Conservation (phyloP, 352 stramenopile genomes). For the Globisporangium abappressorium region DNA sequence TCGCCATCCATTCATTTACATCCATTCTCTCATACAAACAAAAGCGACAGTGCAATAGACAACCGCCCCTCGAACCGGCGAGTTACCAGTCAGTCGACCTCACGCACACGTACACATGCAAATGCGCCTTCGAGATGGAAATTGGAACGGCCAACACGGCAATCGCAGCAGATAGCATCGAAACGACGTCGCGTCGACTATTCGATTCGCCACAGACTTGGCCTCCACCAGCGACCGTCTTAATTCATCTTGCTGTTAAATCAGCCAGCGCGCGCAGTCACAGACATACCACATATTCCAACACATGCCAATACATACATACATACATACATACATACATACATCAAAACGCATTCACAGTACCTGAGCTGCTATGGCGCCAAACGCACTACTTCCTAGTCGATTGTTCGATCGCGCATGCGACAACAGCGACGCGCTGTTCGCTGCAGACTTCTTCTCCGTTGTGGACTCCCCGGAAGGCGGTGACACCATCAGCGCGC, state of each 20-base stretch:
- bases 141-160: background rate
- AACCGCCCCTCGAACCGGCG: background rate
- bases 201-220: background rate
- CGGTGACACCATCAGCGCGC: background rate
- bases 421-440: background rate
- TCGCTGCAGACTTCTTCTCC: slow-evolving; percentile 2
- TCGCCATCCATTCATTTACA: background rate
- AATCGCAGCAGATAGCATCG: background rate
- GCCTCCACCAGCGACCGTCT: background rate
- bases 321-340: background rate
- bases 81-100: background rate
- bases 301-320: background rate
- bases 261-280: background rate
- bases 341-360: background rate
- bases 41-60: background rate
- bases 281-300: background rate
- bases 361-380: background rate
- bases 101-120: background rate
- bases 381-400: background rate
- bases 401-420: background rate
- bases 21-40: background rate
- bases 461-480: slow-evolving; percentile 13
- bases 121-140: background rate
- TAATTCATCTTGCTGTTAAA: background rate
- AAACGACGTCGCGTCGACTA: slow-evolving; percentile 7